These are phyloP conservation scores for Aspergillus tubingensis DNA, from an alignment of 2,329 filamentous ascomycete genomes.

Conservation along the genomic window DNA sequence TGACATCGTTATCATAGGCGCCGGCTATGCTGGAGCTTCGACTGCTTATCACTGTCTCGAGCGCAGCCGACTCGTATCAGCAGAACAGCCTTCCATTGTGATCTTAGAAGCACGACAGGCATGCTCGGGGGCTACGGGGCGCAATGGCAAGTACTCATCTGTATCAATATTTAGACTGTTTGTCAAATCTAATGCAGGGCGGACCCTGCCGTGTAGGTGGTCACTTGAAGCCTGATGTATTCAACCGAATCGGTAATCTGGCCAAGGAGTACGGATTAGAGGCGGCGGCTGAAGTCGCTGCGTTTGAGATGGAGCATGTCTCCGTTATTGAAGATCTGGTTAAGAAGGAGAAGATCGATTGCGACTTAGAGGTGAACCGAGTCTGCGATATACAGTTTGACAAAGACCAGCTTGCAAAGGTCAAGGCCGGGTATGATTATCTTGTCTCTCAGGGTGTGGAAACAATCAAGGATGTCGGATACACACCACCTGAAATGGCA, in stretches of 20 bases:
- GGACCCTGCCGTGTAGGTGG: conserved; percentile 30
- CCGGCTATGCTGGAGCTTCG: conserved; percentile 48
- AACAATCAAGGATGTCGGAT: conserved; percentile 31
- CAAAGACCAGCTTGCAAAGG: conserved; percentile 30
- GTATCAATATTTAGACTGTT: background rate
- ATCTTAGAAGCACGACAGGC: conserved; percentile 45
- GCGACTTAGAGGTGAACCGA: conserved; percentile 44
- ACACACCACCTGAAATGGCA: conserved; percentile 26
- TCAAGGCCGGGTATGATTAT: conserved; percentile 31
- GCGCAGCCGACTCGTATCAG: conserved; percentile 13
- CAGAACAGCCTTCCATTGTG: conserved; percentile 30
- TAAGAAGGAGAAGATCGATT: conserved; percentile 45
- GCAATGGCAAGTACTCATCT: conserved; percentile 37
- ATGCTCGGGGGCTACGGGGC: conserved; percentile 47
- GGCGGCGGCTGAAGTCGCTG: conserved; percentile 40
- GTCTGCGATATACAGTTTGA: conserved; percentile 43
- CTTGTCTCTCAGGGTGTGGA: conserved; percentile 29
- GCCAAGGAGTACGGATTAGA: conserved; percentile 36
- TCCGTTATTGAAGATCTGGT: conserved; percentile 42
- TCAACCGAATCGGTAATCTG: conserved; percentile 38
- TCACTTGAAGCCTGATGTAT: conserved; percentile 47
- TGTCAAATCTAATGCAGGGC: background rate
- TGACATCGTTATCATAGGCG: conserved; percentile 51
- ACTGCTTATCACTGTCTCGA: conserved; percentile 45
- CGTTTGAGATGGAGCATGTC: conserved; percentile 46